A percentile compares a stretch with the other conserved stretches of the same genome.
Conservation (phyloP, 2,329 filamentous ascomycete genomes). For the Coniella vitis region DNA sequence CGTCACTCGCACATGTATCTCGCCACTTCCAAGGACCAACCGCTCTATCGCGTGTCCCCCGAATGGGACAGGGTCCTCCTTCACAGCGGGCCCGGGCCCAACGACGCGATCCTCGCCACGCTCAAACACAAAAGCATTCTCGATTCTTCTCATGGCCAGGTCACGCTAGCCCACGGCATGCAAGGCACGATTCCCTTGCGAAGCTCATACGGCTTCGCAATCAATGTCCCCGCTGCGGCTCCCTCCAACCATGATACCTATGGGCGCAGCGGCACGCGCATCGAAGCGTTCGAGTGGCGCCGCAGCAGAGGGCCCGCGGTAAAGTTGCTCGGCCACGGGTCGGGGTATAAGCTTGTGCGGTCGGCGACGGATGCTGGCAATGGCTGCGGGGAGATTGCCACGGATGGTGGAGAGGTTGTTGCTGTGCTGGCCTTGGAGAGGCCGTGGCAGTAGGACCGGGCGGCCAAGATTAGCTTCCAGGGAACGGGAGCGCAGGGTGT, state of each 20-base stretch:
- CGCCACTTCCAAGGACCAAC: not conserved
- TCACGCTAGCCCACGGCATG: not conserved
- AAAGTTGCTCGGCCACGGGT: not conserved
- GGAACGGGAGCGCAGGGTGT: slow-evolving; percentile 4
- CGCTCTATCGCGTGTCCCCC: not conserved
- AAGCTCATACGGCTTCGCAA: not conserved
- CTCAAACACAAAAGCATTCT: not conserved
- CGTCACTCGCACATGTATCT: not conserved
- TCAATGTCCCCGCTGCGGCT: not conserved
- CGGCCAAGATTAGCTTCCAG: not conserved
- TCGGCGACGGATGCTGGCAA: slow-evolving; percentile 1
- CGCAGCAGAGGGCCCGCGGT: not conserved
- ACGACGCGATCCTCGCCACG: not conserved
- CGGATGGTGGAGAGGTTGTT: slow-evolving; percentile 1
- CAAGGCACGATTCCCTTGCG: not conserved
- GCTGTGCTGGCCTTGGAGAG: not conserved
- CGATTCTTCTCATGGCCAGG: not conserved
- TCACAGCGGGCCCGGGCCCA: not conserved
- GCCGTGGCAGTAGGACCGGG: not conserved
- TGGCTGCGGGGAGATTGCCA: not conserved
- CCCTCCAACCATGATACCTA: not conserved
- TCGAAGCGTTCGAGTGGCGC: slow-evolving; percentile 5
- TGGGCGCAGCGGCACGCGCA: not conserved
- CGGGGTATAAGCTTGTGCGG: slow-evolving; percentile 4
- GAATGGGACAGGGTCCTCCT: not conserved